Conservation (phyloP, 169 alveolate species). For the Plasmodium vivax region DNA sequence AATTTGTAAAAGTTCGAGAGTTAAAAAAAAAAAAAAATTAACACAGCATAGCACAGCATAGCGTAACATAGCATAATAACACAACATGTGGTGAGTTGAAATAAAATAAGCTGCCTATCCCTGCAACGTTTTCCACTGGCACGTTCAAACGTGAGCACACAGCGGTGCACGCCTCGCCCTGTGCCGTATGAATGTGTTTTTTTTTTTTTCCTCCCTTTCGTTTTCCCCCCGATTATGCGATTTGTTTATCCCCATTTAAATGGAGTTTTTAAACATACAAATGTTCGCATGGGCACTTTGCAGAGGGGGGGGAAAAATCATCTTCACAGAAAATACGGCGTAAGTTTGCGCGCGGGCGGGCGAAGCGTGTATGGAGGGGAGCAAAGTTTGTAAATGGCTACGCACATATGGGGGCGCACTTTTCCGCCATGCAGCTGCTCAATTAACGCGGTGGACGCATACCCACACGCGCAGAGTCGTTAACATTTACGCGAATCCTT, state of each 20-base stretch:
- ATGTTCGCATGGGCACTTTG: not conserved
- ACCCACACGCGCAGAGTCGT: not conserved
- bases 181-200: not conserved
- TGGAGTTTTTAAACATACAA: not conserved
- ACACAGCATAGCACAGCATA: not conserved
- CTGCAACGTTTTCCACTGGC: not conserved
- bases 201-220: not conserved
- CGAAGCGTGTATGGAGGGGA: not conserved
- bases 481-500: slow-evolving; percentile 26
- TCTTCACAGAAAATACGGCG: not conserved
- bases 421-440: not conserved
- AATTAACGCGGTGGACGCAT: not conserved
- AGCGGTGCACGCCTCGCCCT: not conserved
- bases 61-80: not conserved
- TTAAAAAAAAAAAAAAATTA: not conserved
- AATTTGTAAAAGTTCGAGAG: not conserved
- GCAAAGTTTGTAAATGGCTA: too few species aligned
- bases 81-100: not conserved
- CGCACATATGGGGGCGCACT: not conserved
- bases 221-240: not conserved
- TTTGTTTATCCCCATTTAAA: not conserved
- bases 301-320: not conserved
- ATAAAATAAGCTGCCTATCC: not conserved
- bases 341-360: not conserved
- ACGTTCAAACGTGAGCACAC: not conserved